These are phyloP conservation scores for Neurospora sp. DNA, from an alignment of 495 filamentous ascomycete genomes.

Conservation along the genomic window DNA sequence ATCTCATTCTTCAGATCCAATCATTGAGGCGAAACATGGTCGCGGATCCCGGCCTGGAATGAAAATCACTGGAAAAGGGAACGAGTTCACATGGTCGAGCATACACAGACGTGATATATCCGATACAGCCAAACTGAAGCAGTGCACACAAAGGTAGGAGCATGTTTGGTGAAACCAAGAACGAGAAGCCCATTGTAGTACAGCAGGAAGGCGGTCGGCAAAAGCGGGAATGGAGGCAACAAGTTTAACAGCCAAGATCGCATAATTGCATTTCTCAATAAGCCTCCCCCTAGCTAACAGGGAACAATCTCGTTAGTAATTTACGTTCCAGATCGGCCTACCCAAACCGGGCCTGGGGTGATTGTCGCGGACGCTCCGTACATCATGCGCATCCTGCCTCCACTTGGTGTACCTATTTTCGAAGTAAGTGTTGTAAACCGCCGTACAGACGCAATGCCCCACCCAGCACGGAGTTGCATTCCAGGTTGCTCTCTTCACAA, in stretches of 20 bases:
- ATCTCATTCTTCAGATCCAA: neutral
- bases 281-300: neutral
- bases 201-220: neutral
- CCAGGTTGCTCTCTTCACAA: neutral
- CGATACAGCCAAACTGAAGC: neutral
- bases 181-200: neutral
- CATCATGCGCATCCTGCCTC: constrained; percentile 17
- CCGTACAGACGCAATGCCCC: constrained; percentile 1
- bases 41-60: neutral
- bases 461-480: neutral
- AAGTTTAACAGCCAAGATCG: neutral
- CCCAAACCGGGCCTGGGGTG: constrained; percentile 2
- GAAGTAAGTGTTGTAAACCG: neutral
- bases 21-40: neutral
- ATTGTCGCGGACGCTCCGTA: constrained; percentile 9
- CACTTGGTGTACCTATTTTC: neutral
- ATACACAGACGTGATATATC: neutral
- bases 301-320: constrained; percentile 1
- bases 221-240: neutral
- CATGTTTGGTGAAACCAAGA: neutral
- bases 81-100: neutral
- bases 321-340: constrained; percentile 10
- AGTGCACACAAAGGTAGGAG: neutral
- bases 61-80: neutral
- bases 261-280: neutral